Evolutionary conservation across 768 basidiomycete species (phyloP).

Genomic region (Podaxis pistillaris): DNA sequence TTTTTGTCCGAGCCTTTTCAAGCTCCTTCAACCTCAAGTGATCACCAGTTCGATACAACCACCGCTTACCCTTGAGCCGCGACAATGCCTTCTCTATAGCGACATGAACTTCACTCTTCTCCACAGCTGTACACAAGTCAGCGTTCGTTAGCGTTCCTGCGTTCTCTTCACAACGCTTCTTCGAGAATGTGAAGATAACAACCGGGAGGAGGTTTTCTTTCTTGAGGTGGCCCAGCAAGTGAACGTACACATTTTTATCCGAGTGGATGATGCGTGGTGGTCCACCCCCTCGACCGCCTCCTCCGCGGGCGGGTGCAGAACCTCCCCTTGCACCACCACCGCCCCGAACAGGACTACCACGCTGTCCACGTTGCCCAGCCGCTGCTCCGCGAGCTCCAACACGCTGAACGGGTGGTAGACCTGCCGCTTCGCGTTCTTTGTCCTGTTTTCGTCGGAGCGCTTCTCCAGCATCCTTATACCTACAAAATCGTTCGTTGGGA

Average conservation of each 20-base stretch:
- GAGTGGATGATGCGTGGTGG: slow-evolving; percentile 57
- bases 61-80: slow-evolving; percentile 76
- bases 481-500: slow-evolving; percentile 26
- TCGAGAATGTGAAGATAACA: slow-evolving; percentile 96
- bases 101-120: slow-evolving; percentile 97
- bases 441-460: slow-evolving; percentile 93
- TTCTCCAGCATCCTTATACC: slow-evolving; percentile 89
- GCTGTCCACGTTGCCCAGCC: slow-evolving; percentile 43
- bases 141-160: slow-evolving; percentile 84
- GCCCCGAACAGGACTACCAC: slow-evolving; percentile 43
- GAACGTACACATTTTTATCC: slow-evolving; percentile 93
- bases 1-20: slow-evolving; percentile 81
- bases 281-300: slow-evolving; percentile 45
- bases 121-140: slow-evolving; percentile 84
- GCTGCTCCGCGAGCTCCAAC: slow-evolving; percentile 78
- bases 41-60: slow-evolving; percentile 12
- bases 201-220: slow-evolving; percentile 89
- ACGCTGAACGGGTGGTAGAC: slow-evolving; percentile 81
- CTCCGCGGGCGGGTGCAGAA: slow-evolving; percentile 30
- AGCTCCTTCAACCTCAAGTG: slow-evolving; percentile 9
- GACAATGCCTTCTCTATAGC: slow-evolving; percentile 90
- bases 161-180: slow-evolving; percentile 96
- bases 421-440: slow-evolving; percentile 95
- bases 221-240: slow-evolving; percentile 80
- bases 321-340: slow-evolving; percentile 31